phyloP scores from a whole-genome alignment of 768 basidiomycete genomes.

The Pulveroboletus ravenelii region DNA sequence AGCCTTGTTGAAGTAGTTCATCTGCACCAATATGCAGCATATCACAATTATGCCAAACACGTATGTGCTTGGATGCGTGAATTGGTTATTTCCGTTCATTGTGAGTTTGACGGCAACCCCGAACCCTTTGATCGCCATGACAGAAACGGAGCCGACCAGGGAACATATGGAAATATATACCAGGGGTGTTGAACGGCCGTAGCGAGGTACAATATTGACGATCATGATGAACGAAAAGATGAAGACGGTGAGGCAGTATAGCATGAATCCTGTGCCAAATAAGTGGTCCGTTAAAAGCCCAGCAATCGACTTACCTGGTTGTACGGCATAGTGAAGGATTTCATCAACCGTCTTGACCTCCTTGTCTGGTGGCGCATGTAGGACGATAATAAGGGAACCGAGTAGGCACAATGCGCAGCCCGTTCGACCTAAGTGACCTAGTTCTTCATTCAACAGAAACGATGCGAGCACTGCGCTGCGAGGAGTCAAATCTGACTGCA shows the following conservation, averaged over 20 bases:
- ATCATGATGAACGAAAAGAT: conserved; percentile 85
- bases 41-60: conserved; percentile 82
- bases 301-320: conserved; percentile 62
- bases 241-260: conserved; percentile 84
- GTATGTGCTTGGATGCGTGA: conserved; percentile 93
- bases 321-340: conserved; percentile 86
- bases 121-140: conserved; percentile 99
- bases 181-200: conserved; percentile 84
- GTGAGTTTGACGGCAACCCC: conserved; percentile 96
- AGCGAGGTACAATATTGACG: conserved; percentile 73
- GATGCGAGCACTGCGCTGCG: conserved; percentile 89
- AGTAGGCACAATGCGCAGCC: conserved; percentile 81
- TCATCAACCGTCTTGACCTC: conserved; percentile 90
- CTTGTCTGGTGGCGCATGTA: conserved; percentile 96
- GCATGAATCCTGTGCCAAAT: conserved; percentile 67
- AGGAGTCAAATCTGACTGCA: conserved; percentile 6
- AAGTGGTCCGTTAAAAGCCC: background rate
- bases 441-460: conserved; percentile 85
- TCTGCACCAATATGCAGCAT: conserved; percentile 84
- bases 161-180: conserved; percentile 98
- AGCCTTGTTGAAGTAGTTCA: conserved; percentile 98
- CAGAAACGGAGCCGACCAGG: conserved; percentile 89
- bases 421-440: conserved; percentile 87
- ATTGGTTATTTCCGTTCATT: conserved; percentile 89
- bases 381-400: conserved; percentile 89